Conservation (phyloP, 768 basidiomycete species). For the Boletus reticuloceps region DNA sequence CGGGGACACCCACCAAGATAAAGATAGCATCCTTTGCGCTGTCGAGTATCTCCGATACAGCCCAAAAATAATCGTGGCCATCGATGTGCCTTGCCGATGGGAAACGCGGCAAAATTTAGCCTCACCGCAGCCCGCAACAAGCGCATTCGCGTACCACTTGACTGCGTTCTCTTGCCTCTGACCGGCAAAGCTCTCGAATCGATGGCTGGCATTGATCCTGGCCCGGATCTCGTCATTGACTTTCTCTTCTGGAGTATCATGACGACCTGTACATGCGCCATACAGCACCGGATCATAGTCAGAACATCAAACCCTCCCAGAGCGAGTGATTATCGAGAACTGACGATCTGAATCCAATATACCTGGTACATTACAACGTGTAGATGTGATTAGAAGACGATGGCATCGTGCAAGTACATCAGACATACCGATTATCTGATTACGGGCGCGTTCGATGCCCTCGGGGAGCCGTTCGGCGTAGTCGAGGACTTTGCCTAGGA, state of each 20-base stretch:
- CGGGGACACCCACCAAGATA: constrained; percentile 56
- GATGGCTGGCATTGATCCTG: constrained; percentile 74
- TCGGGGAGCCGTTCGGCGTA: constrained; percentile 38
- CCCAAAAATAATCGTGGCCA: constrained; percentile 97
- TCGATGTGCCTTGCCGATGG: constrained; percentile 67
- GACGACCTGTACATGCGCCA: constrained; percentile 43
- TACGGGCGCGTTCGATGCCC: constrained; percentile 34
- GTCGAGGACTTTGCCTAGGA: constrained; percentile 37
- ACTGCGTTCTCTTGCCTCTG: constrained; percentile 67
- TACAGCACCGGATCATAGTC: not conserved
- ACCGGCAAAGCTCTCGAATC: constrained; percentile 82
- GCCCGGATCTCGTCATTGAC: constrained; percentile 67
- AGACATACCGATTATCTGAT: constrained; percentile 36
- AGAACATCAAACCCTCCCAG: not conserved
- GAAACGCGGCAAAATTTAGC: not conserved
- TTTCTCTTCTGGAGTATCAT: constrained; percentile 75
- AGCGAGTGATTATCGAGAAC: constrained; percentile 2
- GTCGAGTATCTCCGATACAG: constrained; percentile 86
- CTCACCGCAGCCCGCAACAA: not conserved
- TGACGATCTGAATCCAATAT: constrained; percentile 34
- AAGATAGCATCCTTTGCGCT: constrained; percentile 81
- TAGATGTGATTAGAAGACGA: not conserved
- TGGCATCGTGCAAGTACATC: not conserved
- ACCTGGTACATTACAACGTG: constrained; percentile 20
- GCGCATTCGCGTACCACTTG: constrained; percentile 62